Evolutionary conservation across 177 flowering plant species (phyloP), one percentile per base, ranked within the genome.

Genomic region (Vitis hybrid): DNA sequence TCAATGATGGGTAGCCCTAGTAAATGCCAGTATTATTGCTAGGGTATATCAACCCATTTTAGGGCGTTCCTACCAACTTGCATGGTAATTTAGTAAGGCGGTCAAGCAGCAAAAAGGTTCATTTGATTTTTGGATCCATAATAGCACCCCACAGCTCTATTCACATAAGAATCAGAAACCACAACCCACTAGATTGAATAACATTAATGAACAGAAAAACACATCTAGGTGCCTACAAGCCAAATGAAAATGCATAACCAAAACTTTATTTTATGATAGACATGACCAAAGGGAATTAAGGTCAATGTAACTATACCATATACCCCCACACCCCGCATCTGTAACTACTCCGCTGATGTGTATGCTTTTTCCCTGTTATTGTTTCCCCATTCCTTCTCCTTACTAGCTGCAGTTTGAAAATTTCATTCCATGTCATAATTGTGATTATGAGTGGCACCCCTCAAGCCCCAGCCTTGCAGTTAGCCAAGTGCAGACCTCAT

Each of bases 401-500:
- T 66, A 12, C 71, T 52, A 70, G 71, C 65, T 51, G 58, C 69
- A 61, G 51, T 63, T 66, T 29, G 29, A 69, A 58, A 70, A 55
- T 60, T 33, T 65, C n/a, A 60, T 52, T 49, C 5, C 53, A 56
- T 39, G 53, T 49, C 57, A 39, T 21, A 61, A 51, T 18, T 39
- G 18, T 18, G 45, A 7, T 81, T 72, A 77, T 31, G 69, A 74
- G 51, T 82, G 82, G 2, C 79, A 83, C 10, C 85, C 89, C 49
- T 87, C 92, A 19, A 92, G 90, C 63, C 92, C 91, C 64, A 93
- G 80, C 80, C 90, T 84, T 11, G 86, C 64, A 15, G 78, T 80
- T 61, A 96, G 85, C 97, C 98, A 96, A 60, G 76, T 82, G 85
- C 94, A 82, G 39, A 96, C 91, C 60, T 93, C 99, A 14, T 94